These are phyloP conservation scores for Lagenidium giganteum DNA, from an alignment of 352 stramenopile genomes.

Conservation along the genomic window DNA sequence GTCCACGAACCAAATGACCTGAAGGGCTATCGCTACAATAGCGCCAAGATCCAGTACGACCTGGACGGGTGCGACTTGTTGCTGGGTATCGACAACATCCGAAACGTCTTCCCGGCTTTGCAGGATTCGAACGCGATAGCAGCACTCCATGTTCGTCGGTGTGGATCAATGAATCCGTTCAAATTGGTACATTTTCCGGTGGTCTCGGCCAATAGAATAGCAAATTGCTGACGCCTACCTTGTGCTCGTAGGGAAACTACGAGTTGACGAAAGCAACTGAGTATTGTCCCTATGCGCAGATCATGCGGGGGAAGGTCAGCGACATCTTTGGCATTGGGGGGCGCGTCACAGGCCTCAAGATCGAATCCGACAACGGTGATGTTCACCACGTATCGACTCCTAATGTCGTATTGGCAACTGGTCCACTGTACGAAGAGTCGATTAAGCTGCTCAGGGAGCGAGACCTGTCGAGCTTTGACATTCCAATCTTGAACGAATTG, in stretches of 20 bases:
- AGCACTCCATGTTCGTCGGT: conserved; percentile 64
- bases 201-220: no score
- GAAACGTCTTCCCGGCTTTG: conserved; percentile 48
- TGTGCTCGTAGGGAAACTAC: conserved; percentile 28
- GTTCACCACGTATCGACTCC: conserved; percentile 51
- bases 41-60: conserved; percentile 43
- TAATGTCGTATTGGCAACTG: conserved; percentile 67
- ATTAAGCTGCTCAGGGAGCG: conserved; percentile 49
- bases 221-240: neutral
- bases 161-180: conserved; percentile 63
- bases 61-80: conserved; percentile 65
- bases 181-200: conserved; percentile 41
- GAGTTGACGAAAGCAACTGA: conserved; percentile 60
- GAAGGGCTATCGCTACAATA: conserved; percentile 37
- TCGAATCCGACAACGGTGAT: conserved; percentile 45
- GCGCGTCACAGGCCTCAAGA: conserved; percentile 44
- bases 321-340: conserved; percentile 49
- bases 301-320: conserved; percentile 53
- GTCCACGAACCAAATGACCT: conserved; percentile 38
- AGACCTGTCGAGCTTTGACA: conserved; percentile 40
- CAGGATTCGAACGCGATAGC: conserved; percentile 47
- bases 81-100: conserved; percentile 56
- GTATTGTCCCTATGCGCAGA: conserved; percentile 50
- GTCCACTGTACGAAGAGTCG: conserved; percentile 64
- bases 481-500: conserved; percentile 72